Evolutionary conservation across 1,139 yeast species (phyloP).

Genomic region (Torulaspora pretoriensis): DNA sequence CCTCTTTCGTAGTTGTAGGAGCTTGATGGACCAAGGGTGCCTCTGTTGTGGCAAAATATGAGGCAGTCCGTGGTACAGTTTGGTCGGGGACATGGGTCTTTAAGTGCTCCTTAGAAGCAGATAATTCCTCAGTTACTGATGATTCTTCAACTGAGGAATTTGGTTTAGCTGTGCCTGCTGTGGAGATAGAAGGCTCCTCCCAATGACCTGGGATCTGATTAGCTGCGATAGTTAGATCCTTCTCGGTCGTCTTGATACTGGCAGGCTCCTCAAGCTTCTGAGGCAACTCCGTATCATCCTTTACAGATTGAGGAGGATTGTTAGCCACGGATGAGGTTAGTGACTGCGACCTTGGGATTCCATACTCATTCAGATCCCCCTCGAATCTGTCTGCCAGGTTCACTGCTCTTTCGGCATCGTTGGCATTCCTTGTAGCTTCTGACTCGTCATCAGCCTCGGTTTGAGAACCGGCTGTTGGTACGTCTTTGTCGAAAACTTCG

Average conservation of each 20-base stretch:
- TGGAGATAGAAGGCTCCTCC: conserved; percentile 11
- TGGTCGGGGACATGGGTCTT: background rate
- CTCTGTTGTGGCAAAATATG: background rate
- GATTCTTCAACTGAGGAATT: conserved; percentile 5
- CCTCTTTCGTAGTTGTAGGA: background rate
- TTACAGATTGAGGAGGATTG: conserved; percentile 79
- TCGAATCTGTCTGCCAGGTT: conserved; percentile 33
- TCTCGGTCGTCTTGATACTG: conserved; percentile 5
- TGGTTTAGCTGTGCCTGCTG: conserved; percentile 9
- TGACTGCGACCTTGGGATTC: conserved; percentile 60
- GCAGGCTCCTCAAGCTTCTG: conserved; percentile 17
- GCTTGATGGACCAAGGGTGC: background rate
- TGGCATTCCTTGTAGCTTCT: conserved; percentile 33
- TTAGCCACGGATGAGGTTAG: conserved; percentile 87
- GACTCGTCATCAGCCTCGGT: conserved; percentile 39
- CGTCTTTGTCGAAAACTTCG: conserved; percentile 36
- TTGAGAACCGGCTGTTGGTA: conserved; percentile 35
- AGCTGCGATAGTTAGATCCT: conserved; percentile 2
- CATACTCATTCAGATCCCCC: conserved; percentile 36
- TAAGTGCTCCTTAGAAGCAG: background rate
- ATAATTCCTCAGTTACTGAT: background rate
- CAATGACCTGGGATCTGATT: conserved; percentile 24
- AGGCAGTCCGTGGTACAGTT: background rate
- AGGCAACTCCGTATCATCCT: conserved; percentile 36
- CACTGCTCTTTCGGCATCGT: conserved; percentile 31